Conservation (phyloP, 2,329 filamentous ascomycete species). For the Colletotrichum coccodes region DNA sequence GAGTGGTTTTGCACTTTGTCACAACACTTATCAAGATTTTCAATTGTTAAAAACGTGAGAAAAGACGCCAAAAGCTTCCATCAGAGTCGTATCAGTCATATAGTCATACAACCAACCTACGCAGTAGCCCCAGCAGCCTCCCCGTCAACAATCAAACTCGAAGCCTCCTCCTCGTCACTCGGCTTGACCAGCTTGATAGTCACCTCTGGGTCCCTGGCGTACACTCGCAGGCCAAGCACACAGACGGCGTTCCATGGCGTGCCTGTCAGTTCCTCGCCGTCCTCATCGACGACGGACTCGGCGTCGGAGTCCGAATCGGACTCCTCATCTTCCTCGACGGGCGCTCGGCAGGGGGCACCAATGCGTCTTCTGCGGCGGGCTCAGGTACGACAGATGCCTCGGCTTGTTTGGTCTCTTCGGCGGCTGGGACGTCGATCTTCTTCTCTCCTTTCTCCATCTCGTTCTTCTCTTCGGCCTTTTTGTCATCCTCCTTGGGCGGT, state of each 20-base stretch:
- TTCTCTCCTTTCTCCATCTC: neutral
- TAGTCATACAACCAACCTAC: slow-evolving; percentile 15
- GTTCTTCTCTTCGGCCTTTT: neutral
- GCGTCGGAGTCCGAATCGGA: slow-evolving; percentile 20
- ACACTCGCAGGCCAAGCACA: slow-evolving; percentile 51
- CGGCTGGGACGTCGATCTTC: neutral
- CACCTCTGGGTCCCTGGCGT: slow-evolving; percentile 47
- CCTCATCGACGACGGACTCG: slow-evolving; percentile 16
- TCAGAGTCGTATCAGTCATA: neutral
- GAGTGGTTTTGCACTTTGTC: neutral
- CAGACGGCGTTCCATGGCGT: slow-evolving; percentile 54
- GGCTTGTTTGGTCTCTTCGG: slow-evolving; percentile 9
- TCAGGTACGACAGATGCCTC: neutral
- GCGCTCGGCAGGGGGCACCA: slow-evolving; percentile 14
- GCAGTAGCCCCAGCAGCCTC: slow-evolving; percentile 43
- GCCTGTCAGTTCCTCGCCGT: slow-evolving; percentile 30
- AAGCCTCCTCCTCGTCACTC: slow-evolving; percentile 41
- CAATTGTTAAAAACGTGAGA: too few species aligned
- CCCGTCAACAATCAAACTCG: slow-evolving; percentile 39
- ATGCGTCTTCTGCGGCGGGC: neutral
- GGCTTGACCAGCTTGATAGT: slow-evolving; percentile 47
- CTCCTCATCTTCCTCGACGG: slow-evolving; percentile 25
- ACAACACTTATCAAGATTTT: too few species aligned
- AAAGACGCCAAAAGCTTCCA: neutral
- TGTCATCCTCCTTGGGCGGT: slow-evolving; percentile 20